Conservation (phyloP, 2,329 filamentous ascomycete species). For the Sporothrix inflata region DNA sequence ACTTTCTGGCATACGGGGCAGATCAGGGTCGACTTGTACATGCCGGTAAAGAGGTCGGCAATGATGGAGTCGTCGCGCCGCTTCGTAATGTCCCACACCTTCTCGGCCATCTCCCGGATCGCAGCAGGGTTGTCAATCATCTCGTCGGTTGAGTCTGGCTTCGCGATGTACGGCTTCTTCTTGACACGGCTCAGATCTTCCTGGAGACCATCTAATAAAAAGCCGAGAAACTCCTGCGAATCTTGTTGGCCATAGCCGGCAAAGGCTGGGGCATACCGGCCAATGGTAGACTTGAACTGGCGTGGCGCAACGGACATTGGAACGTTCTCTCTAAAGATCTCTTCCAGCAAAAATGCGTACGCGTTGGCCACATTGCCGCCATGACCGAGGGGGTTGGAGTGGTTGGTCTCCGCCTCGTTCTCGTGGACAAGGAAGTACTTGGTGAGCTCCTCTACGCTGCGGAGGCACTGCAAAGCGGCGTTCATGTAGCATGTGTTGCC, state of each 20-base stretch:
- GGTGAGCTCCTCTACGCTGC: constrained; percentile 89
- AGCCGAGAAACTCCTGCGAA: constrained; percentile 94
- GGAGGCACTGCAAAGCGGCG: constrained; percentile 90
- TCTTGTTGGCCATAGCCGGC: constrained; percentile 96
- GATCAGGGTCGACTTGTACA: constrained; percentile 97
- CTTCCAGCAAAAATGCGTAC: constrained; percentile 74
- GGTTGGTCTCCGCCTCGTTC: constrained; percentile 81
- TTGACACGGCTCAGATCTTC: constrained; percentile 92
- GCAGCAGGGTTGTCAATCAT: constrained; percentile 83
- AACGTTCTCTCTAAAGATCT: constrained; percentile 73
- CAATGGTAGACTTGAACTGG: constrained; percentile 81
- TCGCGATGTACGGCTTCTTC: constrained; percentile 97
- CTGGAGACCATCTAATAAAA: constrained; percentile 89
- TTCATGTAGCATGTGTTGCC: constrained; percentile 99
- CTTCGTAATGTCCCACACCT: constrained; percentile 90
- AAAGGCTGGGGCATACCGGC: constrained; percentile 80
- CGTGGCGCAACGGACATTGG: constrained; percentile 74
- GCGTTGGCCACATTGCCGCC: constrained; percentile 83
- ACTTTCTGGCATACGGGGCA: constrained; percentile 92
- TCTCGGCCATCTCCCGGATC: constrained; percentile 81
- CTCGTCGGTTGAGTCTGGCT: constrained; percentile 95
- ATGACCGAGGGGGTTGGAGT: constrained; percentile 81
- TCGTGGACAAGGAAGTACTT: constrained; percentile 82
- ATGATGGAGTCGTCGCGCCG: constrained; percentile 93
- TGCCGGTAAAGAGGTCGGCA: constrained; percentile 92